Percentiles rank a stretch among this genome's conserved stretches.
phyloP scores from a whole-genome alignment of 345 rosid genomes.

The Sisymbrium irio region DNA sequence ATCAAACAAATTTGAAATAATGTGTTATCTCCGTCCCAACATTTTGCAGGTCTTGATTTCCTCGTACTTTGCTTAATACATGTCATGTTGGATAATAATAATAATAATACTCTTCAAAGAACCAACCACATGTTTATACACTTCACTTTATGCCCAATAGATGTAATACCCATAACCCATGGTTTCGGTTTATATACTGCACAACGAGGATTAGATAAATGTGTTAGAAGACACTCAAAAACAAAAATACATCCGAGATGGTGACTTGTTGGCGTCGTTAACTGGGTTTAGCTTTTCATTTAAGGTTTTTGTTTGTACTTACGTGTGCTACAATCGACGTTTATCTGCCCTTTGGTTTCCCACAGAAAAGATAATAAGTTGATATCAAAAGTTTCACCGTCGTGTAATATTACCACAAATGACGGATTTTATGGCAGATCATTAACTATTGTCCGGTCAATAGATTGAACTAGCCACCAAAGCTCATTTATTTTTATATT shows the following conservation, averaged over 20 bases:
- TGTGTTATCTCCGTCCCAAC: not conserved
- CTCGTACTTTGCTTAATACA: constrained; percentile 81
- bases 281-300: not conserved
- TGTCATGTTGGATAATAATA: not conserved
- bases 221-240: not conserved
- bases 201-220: no score
- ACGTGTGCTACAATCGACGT: not conserved
- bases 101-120: not conserved
- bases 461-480: not conserved
- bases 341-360: not conserved
- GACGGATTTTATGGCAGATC: not conserved
- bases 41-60: constrained; percentile 88
- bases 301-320: not conserved
- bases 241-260: not conserved
- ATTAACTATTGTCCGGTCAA: not conserved
- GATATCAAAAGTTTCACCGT: not conserved
- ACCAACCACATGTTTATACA: not conserved
- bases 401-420: not conserved
- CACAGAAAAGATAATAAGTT: not conserved
- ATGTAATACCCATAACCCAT: constrained; percentile 15
- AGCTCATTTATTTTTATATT: no score
- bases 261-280: not conserved
- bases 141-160: not conserved
- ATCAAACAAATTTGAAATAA: not conserved
- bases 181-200: not conserved